Base-by-base conservation (phyloP, 169 alveolate genomes). In the Plasmodium vivax region DNA sequence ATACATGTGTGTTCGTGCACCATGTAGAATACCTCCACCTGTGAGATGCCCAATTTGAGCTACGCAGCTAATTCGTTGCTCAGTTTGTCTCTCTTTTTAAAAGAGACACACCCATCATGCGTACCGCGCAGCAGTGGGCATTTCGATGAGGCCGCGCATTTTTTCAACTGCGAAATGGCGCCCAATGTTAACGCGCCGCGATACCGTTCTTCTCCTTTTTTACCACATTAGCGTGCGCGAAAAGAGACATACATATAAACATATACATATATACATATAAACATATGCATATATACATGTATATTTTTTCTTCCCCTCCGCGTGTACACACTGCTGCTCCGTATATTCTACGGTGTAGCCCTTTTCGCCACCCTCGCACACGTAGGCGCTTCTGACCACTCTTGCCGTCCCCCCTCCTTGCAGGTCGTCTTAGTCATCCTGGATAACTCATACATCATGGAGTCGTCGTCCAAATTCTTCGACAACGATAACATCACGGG, bases 401-500 rank as follows among this genome's bases (percentile, higher is more conserved):
- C 14, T 23, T 51, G 30, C 41, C 36, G 30, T 12, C 51, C 36
- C 68, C 68, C 43, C 81, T 87, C 23, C 30, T 27, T 47, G 6
- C 36, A 87, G 93, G 54, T 87, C 36, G 34, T 87, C 45, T 77
- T 87, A 58, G 93, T 87, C 34, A 58, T 87, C 79, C 71, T 87
- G 23, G 93, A 87, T 54, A 87, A 87, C 43, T 77, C 93, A 8
- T 87, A 75, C 47, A 87, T 77, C 32, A 74, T 32, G 87, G 93
- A 87, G 45, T 75, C 93, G n/a, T 87, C 93, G 7, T 75, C 93
- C 9, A 87, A 87, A 75, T 87, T 27, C 81, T 87, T 87, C 72
- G 93, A 87, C 81, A 87, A 87, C 36, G 93, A 87, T 87, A 87
- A 87, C 34, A 79, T 87, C 54, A 87, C 93, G 43, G 93, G 93